Evolutionary conservation across 2,329 filamentous ascomycete genomes (phyloP).

Genomic region (Paecilomyces niveus): DNA sequence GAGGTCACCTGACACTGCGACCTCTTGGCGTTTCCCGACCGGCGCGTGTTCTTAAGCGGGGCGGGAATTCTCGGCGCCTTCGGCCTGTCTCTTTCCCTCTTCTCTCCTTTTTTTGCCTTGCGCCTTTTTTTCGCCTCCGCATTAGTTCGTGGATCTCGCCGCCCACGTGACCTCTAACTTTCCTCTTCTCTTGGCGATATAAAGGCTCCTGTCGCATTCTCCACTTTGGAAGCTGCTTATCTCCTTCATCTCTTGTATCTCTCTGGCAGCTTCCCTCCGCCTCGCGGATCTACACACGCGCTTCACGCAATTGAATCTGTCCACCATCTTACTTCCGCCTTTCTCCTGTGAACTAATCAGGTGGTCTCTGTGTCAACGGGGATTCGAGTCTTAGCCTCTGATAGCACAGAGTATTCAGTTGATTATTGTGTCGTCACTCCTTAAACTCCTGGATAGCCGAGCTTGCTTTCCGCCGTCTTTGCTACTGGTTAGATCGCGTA

Average conservation of each 20-base stretch:
- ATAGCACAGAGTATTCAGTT: slow-evolving; percentile 29
- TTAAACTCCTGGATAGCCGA: slow-evolving; percentile 18
- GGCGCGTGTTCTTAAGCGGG: background rate
- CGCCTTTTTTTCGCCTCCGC: slow-evolving; percentile 6
- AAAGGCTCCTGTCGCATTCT: slow-evolving; percentile 34
- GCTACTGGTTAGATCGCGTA: slow-evolving; percentile 19
- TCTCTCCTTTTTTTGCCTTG: slow-evolving; percentile 9
- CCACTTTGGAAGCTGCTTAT: slow-evolving; percentile 16
- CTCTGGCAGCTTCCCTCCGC: slow-evolving; percentile 8
- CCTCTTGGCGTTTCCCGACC: background rate
- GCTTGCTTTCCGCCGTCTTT: slow-evolving; percentile 11
- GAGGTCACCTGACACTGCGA: slow-evolving; percentile 12
- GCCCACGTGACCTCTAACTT: slow-evolving; percentile 28
- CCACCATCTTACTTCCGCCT: slow-evolving; percentile 3
- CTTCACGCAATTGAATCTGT: slow-evolving; percentile 3
- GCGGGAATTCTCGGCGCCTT: slow-evolving; percentile 8
- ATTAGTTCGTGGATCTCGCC: slow-evolving; percentile 18
- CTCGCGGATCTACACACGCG: background rate
- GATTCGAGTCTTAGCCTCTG: slow-evolving; percentile 19
- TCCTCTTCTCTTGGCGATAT: slow-evolving; percentile 37
- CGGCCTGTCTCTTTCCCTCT: slow-evolving; percentile 3
- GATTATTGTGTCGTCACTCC: slow-evolving; percentile 19
- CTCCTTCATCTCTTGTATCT: slow-evolving; percentile 16
- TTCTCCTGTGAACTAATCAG: slow-evolving; percentile 18
- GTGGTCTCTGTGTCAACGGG: slow-evolving; percentile 13